Conservation (phyloP, 805 yeast genomes). For the Candida broadrunensis region DNA sequence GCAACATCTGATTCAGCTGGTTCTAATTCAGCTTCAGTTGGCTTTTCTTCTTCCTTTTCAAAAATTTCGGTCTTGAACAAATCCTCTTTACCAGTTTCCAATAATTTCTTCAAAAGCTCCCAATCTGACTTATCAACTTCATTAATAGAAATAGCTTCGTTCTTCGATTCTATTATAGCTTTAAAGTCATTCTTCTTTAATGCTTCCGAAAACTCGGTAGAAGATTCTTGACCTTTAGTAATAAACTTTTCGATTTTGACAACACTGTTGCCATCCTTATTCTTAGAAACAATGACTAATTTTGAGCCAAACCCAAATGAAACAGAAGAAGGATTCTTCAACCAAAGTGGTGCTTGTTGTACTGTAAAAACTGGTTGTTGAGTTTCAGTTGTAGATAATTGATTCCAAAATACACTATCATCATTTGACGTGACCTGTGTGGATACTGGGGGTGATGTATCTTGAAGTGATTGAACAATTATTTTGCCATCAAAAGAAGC, state of each 20-base stretch:
- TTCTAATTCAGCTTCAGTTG: conserved; percentile 5
- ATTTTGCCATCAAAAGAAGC: conserved; percentile 87
- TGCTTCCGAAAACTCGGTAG: conserved; percentile 50
- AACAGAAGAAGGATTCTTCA: conserved; percentile 68
- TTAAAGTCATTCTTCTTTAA: conserved; percentile 53
- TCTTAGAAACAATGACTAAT: conserved; percentile 53
- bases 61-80: conserved; percentile 36
- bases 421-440: conserved; percentile 38
- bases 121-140: conserved; percentile 57
- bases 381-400: conserved; percentile 63
- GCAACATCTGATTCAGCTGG: conserved; percentile 8
- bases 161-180: conserved; percentile 53
- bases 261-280: conserved; percentile 37
- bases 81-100: conserved; percentile 47
- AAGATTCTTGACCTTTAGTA: conserved; percentile 30
- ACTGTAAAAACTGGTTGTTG: conserved; percentile 70
- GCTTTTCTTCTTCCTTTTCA: conserved; percentile 10
- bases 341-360: conserved; percentile 89
- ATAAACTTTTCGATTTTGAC: conserved; percentile 43
- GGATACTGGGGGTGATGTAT: conserved; percentile 60
- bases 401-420: conserved; percentile 86
- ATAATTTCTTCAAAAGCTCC: conserved; percentile 54
- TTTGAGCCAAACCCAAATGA: conserved; percentile 95
- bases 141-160: conserved; percentile 33
- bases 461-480: conserved; percentile 82